phyloP scores from a whole-genome alignment of 208 protist genomes.

The Crithidia thermophila region DNA sequence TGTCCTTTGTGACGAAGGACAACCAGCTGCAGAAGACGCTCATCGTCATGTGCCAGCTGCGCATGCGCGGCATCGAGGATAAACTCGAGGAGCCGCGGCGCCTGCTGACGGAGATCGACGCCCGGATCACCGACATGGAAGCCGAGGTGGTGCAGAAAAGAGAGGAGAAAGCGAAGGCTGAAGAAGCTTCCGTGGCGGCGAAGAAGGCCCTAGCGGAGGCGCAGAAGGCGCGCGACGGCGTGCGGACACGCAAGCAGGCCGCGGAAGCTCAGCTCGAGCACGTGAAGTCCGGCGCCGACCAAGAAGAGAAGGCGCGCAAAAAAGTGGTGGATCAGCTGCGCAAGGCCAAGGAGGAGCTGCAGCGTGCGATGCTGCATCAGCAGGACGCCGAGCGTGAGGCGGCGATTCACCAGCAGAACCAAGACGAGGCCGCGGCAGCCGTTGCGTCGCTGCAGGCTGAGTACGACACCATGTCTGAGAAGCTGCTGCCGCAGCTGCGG shows the following conservation, averaged over 20 bases:
- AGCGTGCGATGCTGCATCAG: constrained; percentile 77
- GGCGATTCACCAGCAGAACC: constrained; percentile 80
- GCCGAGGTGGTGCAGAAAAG: constrained; percentile 42
- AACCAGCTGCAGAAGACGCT: constrained; percentile 92
- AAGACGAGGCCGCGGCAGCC: constrained; percentile 67
- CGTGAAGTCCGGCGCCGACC: constrained; percentile 68
- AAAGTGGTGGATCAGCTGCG: constrained; percentile 80
- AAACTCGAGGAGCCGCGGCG: constrained; percentile 77
- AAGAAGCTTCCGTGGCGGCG: constrained; percentile 50
- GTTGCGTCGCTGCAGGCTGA: constrained; percentile 41
- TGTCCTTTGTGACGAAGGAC: constrained; percentile 94
- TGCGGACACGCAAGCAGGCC: constrained; percentile 59
- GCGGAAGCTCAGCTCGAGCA: constrained; percentile 75
- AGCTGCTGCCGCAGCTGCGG: constrained; percentile 72
- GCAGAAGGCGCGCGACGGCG: constrained; percentile 62
- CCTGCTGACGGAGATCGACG: constrained; percentile 69
- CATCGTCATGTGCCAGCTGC: constrained; percentile 93
- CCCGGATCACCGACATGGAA: constrained; percentile 59
- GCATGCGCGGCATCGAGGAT: constrained; percentile 73
- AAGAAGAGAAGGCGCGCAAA: constrained; percentile 72
- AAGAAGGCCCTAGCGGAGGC: constrained; percentile 75
- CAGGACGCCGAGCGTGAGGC: constrained; percentile 85
- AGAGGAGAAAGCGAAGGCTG: constrained; percentile 46
- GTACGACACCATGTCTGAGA: constrained; percentile 75
- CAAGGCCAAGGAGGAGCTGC: constrained; percentile 81